Percentiles rank a stretch among this genome's conserved stretches.
These are phyloP conservation scores for Pinus albicaulis DNA, from an alignment of 75 land plant species.

Conservation along the genomic window DNA sequence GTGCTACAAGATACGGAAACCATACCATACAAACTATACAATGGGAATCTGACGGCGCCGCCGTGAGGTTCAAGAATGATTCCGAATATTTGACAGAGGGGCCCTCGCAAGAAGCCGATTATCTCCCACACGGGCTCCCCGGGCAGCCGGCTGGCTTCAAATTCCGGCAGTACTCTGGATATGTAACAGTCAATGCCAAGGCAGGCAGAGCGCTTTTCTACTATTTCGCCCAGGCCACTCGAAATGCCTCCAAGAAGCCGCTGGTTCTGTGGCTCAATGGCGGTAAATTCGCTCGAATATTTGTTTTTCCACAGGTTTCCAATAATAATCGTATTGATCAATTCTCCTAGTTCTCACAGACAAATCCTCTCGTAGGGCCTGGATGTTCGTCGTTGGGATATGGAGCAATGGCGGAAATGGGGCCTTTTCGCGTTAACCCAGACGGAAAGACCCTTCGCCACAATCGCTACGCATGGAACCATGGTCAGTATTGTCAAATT, in stretches of 20 bases:
- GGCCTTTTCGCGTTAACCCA: slow-evolving; percentile 4
- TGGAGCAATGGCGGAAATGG: slow-evolving; percentile 72
- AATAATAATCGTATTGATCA: neutral
- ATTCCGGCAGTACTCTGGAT: slow-evolving; percentile 37
- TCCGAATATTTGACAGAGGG: slow-evolving; percentile 3
- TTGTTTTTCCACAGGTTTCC: neutral
- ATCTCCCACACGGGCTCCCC: slow-evolving; percentile 13
- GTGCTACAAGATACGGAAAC: too few relatives aligned
- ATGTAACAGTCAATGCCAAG: slow-evolving; percentile 27
- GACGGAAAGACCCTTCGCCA: slow-evolving; percentile 59
- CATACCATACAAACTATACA: too few relatives aligned
- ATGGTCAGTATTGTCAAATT: too few relatives aligned
- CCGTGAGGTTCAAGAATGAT: neutral
- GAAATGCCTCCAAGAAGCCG: slow-evolving; percentile 32
- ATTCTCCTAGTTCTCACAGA: neutral
- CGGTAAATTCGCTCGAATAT: slow-evolving; percentile 22
- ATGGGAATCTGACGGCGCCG: too few relatives aligned
- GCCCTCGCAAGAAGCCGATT: neutral
- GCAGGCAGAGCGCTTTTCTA: slow-evolving; percentile 28
- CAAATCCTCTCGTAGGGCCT: slow-evolving; percentile 16
- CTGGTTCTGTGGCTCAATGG: slow-evolving; percentile 56
- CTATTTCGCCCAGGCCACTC: slow-evolving; percentile 57
- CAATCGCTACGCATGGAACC: slow-evolving; percentile 15
- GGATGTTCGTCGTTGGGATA: slow-evolving; percentile 66
- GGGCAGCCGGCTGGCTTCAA: slow-evolving; percentile 23